A percentile compares a stretch with the other conserved stretches of the same genome.
Evolutionary conservation across 129 eudicot genomes (phyloP).

Genomic region (Artemisia tridentata): DNA sequence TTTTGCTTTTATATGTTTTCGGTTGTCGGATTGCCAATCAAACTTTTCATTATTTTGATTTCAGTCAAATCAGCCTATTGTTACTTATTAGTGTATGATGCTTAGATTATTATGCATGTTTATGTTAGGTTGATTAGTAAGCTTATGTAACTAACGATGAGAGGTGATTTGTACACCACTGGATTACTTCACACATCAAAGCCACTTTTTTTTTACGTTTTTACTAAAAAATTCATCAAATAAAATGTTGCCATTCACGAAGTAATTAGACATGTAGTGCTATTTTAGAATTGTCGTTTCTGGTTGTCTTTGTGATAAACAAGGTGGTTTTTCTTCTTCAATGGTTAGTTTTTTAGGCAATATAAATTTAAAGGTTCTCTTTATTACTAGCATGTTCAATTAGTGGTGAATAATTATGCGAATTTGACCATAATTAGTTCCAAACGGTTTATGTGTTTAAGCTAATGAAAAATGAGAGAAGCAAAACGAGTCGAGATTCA

Average conservation of each 20-base stretch:
- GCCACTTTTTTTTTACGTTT: no score
- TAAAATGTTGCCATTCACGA: no score
- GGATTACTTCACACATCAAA: not conserved
- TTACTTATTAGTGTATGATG: constrained; percentile 8
- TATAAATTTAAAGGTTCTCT: no score
- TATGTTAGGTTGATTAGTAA: not conserved
- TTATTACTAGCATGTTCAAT: not conserved
- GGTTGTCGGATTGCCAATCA: not conserved
- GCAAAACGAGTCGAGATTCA: not conserved
- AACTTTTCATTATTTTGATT: not conserved
- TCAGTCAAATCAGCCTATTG: not conserved
- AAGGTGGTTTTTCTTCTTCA: no score
- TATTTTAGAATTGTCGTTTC: no score
- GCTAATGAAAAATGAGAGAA: not conserved
- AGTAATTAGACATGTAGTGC: no score
- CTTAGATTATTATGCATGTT: not conserved
- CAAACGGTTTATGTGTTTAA: not conserved
- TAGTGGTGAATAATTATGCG: not conserved
- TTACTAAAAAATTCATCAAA: no score
- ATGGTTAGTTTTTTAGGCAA: no score
- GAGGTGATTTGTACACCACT: not conserved
- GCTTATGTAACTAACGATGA: not conserved
- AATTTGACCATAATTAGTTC: not conserved
- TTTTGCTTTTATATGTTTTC: constrained; percentile 11
- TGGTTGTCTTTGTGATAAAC: no score